These are phyloP conservation scores for Sedum album DNA, from an alignment of 164 flowering plant species.

Conservation along the genomic window DNA sequence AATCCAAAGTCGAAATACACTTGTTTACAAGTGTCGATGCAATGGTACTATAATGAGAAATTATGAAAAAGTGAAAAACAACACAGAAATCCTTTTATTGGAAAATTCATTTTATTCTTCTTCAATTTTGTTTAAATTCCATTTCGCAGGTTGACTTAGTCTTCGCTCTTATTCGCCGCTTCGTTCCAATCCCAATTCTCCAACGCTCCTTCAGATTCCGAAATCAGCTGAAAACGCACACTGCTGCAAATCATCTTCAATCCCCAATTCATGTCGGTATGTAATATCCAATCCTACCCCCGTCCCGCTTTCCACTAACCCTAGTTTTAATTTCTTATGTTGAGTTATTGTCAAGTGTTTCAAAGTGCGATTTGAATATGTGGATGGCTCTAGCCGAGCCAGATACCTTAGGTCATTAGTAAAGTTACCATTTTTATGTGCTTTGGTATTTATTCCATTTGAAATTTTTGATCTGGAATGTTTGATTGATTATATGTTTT, in stretches of 20 bases:
- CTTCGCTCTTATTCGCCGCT: neutral
- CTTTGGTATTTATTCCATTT: neutral
- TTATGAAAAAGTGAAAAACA: too few relatives aligned
- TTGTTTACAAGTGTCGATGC: too few relatives aligned
- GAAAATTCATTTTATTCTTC: neutral
- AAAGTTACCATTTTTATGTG: neutral
- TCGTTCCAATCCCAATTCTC: neutral
- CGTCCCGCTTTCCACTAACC: neutral
- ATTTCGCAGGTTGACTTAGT: neutral
- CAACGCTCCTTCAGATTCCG: neutral
- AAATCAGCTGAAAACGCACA: neutral
- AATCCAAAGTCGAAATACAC: too few relatives aligned
- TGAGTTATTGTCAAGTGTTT: neutral
- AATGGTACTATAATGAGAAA: too few relatives aligned
- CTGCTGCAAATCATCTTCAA: neutral
- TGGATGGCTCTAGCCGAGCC: too few relatives aligned
- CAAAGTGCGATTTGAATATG: neutral
- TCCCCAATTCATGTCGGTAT: slow-evolving; percentile 5
- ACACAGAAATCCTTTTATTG: too few relatives aligned
- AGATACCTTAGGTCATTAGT: neutral
- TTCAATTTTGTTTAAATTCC: neutral
- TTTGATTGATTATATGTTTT: neutral
- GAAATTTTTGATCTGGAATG: neutral
- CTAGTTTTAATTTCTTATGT: neutral
- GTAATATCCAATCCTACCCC: neutral